Conservation (phyloP, 2,329 filamentous ascomycete species). For the Microcera coccophila region DNA sequence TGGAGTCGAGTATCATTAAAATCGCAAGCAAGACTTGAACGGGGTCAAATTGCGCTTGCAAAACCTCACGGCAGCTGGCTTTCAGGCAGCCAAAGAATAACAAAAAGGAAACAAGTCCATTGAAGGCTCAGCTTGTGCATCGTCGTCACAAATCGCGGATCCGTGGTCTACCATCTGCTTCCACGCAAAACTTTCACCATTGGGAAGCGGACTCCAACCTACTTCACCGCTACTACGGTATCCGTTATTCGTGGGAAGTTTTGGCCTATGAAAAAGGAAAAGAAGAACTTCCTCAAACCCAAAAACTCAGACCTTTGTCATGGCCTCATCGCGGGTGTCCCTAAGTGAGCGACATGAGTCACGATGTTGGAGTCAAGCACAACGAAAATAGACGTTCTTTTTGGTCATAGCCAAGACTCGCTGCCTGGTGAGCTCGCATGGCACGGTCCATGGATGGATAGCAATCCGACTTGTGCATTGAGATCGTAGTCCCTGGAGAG, state of each 20-base stretch:
- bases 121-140: no score
- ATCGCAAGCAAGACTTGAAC: slow-evolving; percentile 25
- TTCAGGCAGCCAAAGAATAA: slow-evolving; percentile 11
- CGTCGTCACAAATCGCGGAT: no score
- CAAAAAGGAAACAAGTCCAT: no score
- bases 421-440: slow-evolving; percentile 21
- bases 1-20: slow-evolving; percentile 9
- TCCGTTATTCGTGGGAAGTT: no score
- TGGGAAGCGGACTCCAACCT: neutral
- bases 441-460: slow-evolving; percentile 11
- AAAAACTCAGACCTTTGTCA: slow-evolving; percentile 3
- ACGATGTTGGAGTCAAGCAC: neutral
- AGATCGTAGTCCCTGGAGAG: slow-evolving; percentile 19
- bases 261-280: no score
- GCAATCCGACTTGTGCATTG: slow-evolving; percentile 15
- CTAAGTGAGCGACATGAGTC: slow-evolving; percentile 8
- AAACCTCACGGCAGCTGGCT: slow-evolving; percentile 14
- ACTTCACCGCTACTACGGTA: neutral
- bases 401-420: slow-evolving; percentile 11
- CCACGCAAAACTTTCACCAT: no score
- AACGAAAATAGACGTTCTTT: slow-evolving; percentile 15
- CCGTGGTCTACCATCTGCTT: no score
- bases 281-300: no score
- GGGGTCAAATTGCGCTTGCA: slow-evolving; percentile 23
- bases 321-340: slow-evolving; percentile 14